Evolutionary conservation across 305 asterid species (phyloP).

Genomic region (Fraxinus paxiana): DNA sequence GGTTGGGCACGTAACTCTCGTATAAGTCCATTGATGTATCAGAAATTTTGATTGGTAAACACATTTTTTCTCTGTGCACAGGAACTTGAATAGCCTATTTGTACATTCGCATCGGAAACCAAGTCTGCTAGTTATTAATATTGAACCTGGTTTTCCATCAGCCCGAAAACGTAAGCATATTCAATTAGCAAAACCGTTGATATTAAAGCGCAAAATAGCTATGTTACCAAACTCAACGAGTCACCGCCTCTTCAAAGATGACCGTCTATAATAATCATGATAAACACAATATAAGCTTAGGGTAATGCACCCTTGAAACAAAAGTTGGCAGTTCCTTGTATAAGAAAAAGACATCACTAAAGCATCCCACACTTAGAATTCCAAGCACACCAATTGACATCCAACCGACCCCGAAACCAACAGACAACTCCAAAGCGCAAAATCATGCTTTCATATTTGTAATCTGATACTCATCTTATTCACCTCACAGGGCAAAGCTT

Average conservation of each 20-base stretch:
- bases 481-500: not conserved
- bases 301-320: constrained; percentile 25
- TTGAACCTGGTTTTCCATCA: not conserved
- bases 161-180: not conserved
- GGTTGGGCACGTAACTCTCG: not conserved
- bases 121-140: not conserved
- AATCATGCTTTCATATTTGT: constrained; percentile 21
- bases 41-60: not conserved
- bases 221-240: not conserved
- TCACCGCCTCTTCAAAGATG: not conserved
- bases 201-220: not conserved
- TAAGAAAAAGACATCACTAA: not conserved
- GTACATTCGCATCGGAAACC: not conserved
- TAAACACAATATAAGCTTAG: constrained; percentile 14
- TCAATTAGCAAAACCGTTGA: not conserved
- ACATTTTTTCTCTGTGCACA: not conserved
- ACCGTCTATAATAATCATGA: not conserved
- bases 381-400: constrained; percentile 28
- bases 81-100: not conserved
- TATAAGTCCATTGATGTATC: not conserved
- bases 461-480: constrained; percentile 17
- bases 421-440: constrained; percentile 27
- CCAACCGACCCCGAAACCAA: constrained; percentile 30
- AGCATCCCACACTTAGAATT: constrained; percentile 18
- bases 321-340: not conserved